Percentiles rank a stretch among this genome's conserved stretches.
Evolutionary conservation across 2,329 filamentous ascomycete genomes (phyloP).

Genomic region (Davidsoniella eucalypti): DNA sequence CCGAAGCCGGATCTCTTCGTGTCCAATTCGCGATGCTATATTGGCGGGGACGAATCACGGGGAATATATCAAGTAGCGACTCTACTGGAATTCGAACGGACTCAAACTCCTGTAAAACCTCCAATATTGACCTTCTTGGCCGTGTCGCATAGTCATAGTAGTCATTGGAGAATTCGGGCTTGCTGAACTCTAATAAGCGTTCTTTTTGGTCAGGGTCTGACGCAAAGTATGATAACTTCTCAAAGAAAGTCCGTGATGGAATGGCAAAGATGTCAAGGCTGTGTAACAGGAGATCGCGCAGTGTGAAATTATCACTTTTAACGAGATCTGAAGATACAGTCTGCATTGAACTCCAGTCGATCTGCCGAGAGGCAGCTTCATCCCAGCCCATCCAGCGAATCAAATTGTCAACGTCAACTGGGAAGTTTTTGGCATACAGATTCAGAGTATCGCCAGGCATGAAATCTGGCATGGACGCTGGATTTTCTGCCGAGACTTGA

Average conservation of each 20-base stretch:
- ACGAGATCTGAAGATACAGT: slow-evolving; percentile 5
- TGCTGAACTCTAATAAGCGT: slow-evolving; percentile 67
- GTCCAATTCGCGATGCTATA: slow-evolving; percentile 68
- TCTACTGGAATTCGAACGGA: slow-evolving; percentile 67
- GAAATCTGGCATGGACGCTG: slow-evolving; percentile 20
- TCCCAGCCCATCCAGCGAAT: slow-evolving; percentile 69
- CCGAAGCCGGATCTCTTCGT: slow-evolving; percentile 8
- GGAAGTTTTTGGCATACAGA: slow-evolving; percentile 77
- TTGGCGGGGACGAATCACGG: slow-evolving; percentile 69
- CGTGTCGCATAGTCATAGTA: slow-evolving; percentile 92
- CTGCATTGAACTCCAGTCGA: slow-evolving; percentile 25
- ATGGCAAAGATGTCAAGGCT: slow-evolving; percentile 83
- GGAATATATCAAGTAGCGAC: slow-evolving; percentile 56
- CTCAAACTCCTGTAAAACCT: slow-evolving; percentile 81
- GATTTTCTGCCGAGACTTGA: slow-evolving; percentile 20
- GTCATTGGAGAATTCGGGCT: slow-evolving; percentile 69
- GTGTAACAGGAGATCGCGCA: slow-evolving; percentile 62
- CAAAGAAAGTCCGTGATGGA: slow-evolving; percentile 74
- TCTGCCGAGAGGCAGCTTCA: slow-evolving; percentile 48
- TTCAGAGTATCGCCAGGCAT: slow-evolving; percentile 66
- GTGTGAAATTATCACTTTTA: slow-evolving; percentile 27
- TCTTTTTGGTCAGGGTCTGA: slow-evolving; percentile 57
- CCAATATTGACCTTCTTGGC: slow-evolving; percentile 75
- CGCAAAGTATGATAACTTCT: slow-evolving; percentile 60
- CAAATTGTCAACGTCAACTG: slow-evolving; percentile 60